phyloP scores from a whole-genome alignment of 805 yeast genomes.

The Saccharomyces cerevisiae region DNA sequence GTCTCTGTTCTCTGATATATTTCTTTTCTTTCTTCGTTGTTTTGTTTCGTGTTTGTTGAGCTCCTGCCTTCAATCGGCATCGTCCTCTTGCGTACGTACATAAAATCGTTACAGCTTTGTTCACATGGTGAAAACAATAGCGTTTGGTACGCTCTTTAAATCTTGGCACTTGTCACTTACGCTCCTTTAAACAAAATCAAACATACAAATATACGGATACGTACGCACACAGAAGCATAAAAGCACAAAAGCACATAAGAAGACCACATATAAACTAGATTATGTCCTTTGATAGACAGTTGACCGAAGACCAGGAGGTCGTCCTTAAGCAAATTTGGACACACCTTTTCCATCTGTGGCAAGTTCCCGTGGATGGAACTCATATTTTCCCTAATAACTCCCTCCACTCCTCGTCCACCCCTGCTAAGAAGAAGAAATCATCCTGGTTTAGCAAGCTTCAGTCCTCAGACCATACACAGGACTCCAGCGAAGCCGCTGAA shows the following conservation, averaged over 20 bases:
- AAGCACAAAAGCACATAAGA: background rate
- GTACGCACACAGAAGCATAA: background rate
- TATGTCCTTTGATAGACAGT: conserved; percentile 32
- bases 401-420: background rate
- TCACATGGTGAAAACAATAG: background rate
- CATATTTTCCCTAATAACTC: conserved; percentile 10
- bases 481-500: conserved; percentile 11
- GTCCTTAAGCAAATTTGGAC: conserved; percentile 67
- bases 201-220: too few relatives aligned
- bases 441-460: conserved; percentile 6
- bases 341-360: conserved; percentile 51
- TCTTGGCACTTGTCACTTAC: background rate
- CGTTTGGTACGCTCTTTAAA: background rate
- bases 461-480: background rate
- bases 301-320: conserved; percentile 51
- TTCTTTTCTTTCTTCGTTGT: background rate
- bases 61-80: background rate
- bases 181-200: too few relatives aligned
- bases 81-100: background rate
- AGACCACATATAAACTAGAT: conserved; percentile 29
- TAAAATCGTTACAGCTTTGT: background rate
- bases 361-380: conserved; percentile 35
- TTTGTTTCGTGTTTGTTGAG: conserved; percentile 1
- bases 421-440: conserved; percentile 1
- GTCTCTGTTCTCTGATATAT: background rate